A percentile compares a stretch with the other conserved stretches of the same genome.
Conservation (phyloP, 148 eudicot species). For the Vaccinium macrocarpon region DNA sequence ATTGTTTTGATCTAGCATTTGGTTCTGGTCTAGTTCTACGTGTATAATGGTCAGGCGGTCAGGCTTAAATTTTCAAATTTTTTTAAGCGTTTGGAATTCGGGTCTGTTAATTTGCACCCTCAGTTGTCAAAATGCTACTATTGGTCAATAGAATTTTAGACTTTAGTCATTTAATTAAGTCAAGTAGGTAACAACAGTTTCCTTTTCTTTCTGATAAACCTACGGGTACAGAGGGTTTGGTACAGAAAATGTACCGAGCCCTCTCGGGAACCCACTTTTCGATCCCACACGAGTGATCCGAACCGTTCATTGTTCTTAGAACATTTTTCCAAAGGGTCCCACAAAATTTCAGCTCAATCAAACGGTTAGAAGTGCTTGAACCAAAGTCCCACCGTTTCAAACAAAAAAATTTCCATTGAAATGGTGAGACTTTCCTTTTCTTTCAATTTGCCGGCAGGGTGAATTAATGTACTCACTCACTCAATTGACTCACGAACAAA, state of each 20-base stretch:
- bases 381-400: no score
- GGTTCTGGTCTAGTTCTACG: not conserved
- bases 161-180: not conserved
- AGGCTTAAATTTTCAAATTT: not conserved
- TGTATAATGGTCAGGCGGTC: not conserved
- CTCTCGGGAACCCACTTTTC: no score
- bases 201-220: not conserved
- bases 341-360: no score
- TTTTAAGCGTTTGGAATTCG: not conserved
- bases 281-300: no score
- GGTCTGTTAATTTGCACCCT: not conserved
- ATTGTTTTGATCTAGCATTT: no score
- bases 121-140: not conserved
- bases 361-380: no score
- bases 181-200: not conserved
- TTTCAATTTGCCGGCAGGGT: not conserved
- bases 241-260: no score
- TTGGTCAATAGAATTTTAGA: not conserved
- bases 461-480: not conserved
- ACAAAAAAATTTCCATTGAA: no score
- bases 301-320: no score
- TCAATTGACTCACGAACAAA: not conserved
- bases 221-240: no score
- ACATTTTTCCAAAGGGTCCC: no score
- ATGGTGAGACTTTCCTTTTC: not conserved